These are phyloP conservation scores for Phaeosphaeriaceae sp. DNA, from an alignment of 2,329 filamentous ascomycete genomes.

Conservation along the genomic window DNA sequence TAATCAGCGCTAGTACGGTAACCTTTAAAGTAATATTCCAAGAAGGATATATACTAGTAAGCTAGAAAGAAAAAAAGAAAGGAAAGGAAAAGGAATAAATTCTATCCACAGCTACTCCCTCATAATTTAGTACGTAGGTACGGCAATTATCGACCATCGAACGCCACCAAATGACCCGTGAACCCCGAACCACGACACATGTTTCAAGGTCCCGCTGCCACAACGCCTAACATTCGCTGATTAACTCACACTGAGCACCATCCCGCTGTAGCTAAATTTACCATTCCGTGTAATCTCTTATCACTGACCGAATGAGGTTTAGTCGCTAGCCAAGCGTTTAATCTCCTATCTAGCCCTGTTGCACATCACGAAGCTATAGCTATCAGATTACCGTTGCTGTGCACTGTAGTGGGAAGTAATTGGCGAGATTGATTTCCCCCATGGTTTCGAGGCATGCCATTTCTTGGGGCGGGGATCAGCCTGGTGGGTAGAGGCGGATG, in stretches of 20 bases:
- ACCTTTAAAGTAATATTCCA: too few relatives aligned
- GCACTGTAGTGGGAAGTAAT: background rate
- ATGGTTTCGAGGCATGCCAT: constrained; percentile 7
- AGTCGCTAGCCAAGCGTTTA: background rate
- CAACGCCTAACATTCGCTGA: background rate
- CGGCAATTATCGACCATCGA: background rate
- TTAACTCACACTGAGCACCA: background rate
- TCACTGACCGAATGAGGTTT: background rate
- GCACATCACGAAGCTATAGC: background rate
- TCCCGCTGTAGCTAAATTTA: background rate
- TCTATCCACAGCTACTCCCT: too few relatives aligned
- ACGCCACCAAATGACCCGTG: constrained; percentile 7
- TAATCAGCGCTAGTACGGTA: too few relatives aligned
- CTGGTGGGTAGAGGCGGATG: background rate
- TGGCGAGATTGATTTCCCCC: constrained; percentile 3
- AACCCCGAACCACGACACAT: constrained; percentile 1
- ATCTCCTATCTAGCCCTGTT: background rate
- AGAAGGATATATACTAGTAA: too few relatives aligned
- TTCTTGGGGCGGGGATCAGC: constrained; percentile 1
- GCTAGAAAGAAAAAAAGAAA: too few relatives aligned
- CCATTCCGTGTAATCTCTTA: background rate
- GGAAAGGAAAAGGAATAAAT: too few relatives aligned
- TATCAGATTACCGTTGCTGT: background rate
- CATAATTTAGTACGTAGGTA: too few relatives aligned
- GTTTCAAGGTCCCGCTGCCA: constrained; percentile 3